Evolutionary conservation across 2,329 filamentous ascomycete species (phyloP).

Genomic region (Dendryphion nanum): DNA sequence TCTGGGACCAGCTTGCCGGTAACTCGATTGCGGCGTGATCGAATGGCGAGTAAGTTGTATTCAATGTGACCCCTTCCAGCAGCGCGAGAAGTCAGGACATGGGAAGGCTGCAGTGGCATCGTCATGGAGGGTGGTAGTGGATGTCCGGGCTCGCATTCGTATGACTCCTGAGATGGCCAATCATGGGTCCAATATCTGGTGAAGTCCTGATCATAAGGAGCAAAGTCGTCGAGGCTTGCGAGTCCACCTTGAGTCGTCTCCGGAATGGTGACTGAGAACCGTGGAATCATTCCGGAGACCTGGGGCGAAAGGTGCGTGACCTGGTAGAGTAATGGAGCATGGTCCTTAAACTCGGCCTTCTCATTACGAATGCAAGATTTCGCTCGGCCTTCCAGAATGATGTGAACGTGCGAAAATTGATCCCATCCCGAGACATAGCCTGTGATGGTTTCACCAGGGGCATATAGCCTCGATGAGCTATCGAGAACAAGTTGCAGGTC

Average conservation of each 20-base stretch:
- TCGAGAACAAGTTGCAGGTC: constrained; percentile 12
- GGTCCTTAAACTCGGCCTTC: constrained; percentile 7
- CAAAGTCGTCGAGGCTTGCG: constrained; percentile 3
- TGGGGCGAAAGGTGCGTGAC: constrained; percentile 6
- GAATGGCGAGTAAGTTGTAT: constrained; percentile 13
- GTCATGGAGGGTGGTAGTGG: constrained; percentile 13
- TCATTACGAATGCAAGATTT: constrained; percentile 5
- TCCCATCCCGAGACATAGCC: constrained; percentile 13
- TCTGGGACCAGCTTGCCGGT: constrained; percentile 6
- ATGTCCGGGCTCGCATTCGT: constrained; percentile 8
- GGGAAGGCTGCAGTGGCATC: constrained; percentile 2
- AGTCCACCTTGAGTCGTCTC: background rate
- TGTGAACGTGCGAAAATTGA: constrained; percentile 7
- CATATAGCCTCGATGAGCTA: constrained; percentile 8
- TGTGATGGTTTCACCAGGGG: constrained; percentile 10
- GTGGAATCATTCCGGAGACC: constrained; percentile 1
- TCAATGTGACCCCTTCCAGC: constrained; percentile 4
- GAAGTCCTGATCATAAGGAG: background rate
- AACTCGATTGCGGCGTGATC: constrained; percentile 3
- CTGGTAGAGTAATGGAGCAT: constrained; percentile 9
- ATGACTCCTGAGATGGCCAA: constrained; percentile 10
- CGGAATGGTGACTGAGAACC: constrained; percentile 12
- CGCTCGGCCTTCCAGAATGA: constrained; percentile 13
- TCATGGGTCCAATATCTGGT: constrained; percentile 8
- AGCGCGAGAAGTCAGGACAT: constrained; percentile 1